phyloP scores from a whole-genome alignment of 192 early-diverging fungal genomes.

The Powellomyces hirtus region DNA sequence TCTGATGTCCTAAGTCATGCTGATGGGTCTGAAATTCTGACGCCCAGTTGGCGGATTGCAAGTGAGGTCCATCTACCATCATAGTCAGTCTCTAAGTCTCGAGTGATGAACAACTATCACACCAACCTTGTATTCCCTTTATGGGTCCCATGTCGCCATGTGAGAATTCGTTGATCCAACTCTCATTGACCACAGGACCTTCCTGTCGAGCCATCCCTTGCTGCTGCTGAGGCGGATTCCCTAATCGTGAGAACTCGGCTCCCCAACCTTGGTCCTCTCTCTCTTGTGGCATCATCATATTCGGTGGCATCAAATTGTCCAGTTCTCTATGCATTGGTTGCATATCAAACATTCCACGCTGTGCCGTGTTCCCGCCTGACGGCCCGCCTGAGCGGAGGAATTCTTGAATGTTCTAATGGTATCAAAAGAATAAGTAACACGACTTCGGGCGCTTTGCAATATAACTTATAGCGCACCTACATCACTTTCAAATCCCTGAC shows the following conservation, averaged over 20 bases:
- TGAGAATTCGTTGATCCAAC: constrained; percentile 2
- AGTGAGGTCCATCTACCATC: not conserved
- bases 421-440: too few relatives aligned
- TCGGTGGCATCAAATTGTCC: constrained; percentile 38
- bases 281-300: not conserved
- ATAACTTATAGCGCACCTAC: too few relatives aligned
- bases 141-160: not conserved
- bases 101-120: too few relatives aligned
- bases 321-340: constrained; percentile 70
- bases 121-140: not conserved
- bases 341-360: constrained; percentile 61
- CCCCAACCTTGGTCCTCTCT: constrained; percentile 64
- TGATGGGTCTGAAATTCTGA: not conserved
- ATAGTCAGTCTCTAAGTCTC: too few relatives aligned
- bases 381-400: not conserved
- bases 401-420: not conserved
- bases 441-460: too few relatives aligned
- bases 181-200: not conserved
- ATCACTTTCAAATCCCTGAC: not conserved
- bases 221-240: not conserved
- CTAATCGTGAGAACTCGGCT: constrained; percentile 22
- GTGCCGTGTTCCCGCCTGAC: constrained; percentile 36
- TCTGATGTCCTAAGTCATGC: not conserved
- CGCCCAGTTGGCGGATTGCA: not conserved
- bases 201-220: not conserved